phyloP scores from a whole-genome alignment of 441 rosid species.

The Daphne laureola region DNA sequence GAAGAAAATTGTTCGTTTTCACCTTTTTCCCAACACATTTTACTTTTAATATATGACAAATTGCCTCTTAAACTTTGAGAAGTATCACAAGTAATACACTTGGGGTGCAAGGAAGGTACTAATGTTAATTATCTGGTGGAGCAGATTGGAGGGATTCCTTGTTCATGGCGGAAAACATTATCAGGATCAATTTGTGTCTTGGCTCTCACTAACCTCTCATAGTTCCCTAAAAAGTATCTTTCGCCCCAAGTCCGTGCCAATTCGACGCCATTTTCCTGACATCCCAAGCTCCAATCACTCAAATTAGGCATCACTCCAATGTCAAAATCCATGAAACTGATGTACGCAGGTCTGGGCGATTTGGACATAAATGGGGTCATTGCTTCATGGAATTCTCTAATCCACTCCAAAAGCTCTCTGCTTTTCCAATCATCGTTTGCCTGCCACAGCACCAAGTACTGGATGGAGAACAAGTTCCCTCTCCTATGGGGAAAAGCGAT shows the following conservation, averaged over 20 bases:
- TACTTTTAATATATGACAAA: too few species aligned
- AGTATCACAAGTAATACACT: too few species aligned
- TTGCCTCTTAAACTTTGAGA: too few species aligned
- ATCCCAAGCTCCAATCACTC: neutral
- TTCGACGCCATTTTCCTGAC: slow-evolving; percentile 23
- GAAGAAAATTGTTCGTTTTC: too few species aligned
- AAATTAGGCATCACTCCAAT: slow-evolving; percentile 22
- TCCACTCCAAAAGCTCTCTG: slow-evolving; percentile 22
- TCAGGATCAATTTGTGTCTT: slow-evolving; percentile 32
- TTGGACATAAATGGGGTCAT: slow-evolving; percentile 28
- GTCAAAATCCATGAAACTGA: slow-evolving; percentile 37
- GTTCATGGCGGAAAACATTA: slow-evolving; percentile 31
- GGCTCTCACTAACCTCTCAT: slow-evolving; percentile 35
- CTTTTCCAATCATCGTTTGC: slow-evolving; percentile 18
- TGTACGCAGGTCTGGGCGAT: slow-evolving; percentile 32
- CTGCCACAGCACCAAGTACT: slow-evolving; percentile 37
- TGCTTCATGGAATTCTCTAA: slow-evolving; percentile 23
- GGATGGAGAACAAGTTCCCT: slow-evolving; percentile 31
- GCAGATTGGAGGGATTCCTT: slow-evolving; percentile 32
- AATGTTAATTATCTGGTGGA: too few species aligned
- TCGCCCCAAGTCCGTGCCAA: slow-evolving; percentile 39
- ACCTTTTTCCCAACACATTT: too few species aligned
- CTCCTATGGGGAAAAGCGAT: slow-evolving; percentile 38
- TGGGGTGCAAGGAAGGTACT: too few species aligned
- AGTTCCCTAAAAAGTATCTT: slow-evolving; percentile 35